Evolutionary conservation across 2,329 filamentous ascomycete species (phyloP), one percentile per base, ranked within the genome.

Genomic region (Falciphora oryzae): DNA sequence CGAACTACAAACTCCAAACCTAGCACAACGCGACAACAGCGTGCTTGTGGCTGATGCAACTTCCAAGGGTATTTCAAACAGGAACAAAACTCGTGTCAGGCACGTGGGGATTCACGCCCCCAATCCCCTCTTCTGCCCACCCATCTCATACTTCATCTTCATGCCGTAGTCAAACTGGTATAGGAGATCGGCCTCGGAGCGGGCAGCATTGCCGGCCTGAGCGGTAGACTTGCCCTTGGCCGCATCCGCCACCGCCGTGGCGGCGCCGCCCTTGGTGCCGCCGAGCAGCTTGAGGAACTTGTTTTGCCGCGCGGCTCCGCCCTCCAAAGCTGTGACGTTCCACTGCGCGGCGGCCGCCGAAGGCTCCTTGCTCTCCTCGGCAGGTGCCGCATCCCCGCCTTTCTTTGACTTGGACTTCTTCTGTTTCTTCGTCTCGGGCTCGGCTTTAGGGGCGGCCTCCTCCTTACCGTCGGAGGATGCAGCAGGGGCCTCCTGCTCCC

Each of bases 201-300:
- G 27, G n/a, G 61, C 53, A 35, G 57, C 56, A 59, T 64, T 28
- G 44, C 44, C 44, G 44, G 44, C 44, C 44, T 22, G 44, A 22
- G 44, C 22, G 8, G 44, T 53, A 59, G n/a, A 22, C 63, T 63
- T 63, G 25, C 27, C 25, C 10, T 29, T 50, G 44, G 59, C 53
- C 16, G 50, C 22, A 53, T 38, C 25, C 50, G 65, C 27, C 7
- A 67, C 57, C 3, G 67, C 58, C 14, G 68, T 66, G 2, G 69
- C 64, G 0, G 70, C 65, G 27, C 76, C 75, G 29, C 75, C 75
- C 72, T 82, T 84, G 66, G 80, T 83, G 2, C 76, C 81, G 27
- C 84, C 84, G 4, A 87, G 76, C 1, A 87, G 79, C 38, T 82
- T 78, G 69, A 86, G 73, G 66, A 86, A 86, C 74, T 87, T 87